These are phyloP conservation scores for Plasmodium vinckei DNA, from an alignment of 169 alveolate species.

Conservation along the genomic window DNA sequence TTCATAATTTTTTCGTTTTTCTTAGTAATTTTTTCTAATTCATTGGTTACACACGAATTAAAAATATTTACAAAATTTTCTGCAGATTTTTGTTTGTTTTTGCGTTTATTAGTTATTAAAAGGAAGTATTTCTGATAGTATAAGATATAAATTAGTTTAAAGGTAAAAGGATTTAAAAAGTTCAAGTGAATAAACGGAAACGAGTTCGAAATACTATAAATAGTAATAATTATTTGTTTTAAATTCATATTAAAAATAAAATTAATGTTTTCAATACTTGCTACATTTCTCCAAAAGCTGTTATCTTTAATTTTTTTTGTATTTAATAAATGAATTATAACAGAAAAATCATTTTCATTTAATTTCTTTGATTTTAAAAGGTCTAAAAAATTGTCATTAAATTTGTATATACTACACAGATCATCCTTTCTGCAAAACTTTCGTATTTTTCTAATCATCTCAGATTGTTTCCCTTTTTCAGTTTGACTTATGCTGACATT, in stretches of 20 bases:
- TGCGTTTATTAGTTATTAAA: constrained; percentile 3
- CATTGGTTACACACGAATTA: too few relatives aligned
- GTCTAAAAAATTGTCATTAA: constrained; percentile 40
- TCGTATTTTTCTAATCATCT: constrained; percentile 44
- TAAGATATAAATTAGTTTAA: constrained; percentile 27
- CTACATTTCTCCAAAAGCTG: constrained; percentile 62
- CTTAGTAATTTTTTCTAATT: not conserved
- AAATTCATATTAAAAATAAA: constrained; percentile 54
- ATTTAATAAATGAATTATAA: constrained; percentile 56
- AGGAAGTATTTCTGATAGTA: constrained; percentile 24
- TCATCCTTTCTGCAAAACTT: constrained; percentile 69
- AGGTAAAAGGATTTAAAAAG: constrained; percentile 43
- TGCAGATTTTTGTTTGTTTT: not conserved
- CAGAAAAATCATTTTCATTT: constrained; percentile 36
- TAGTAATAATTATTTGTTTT: constrained; percentile 50
- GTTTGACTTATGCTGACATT: not conserved
- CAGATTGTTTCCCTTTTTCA: constrained; percentile 29
- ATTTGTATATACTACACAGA: constrained; percentile 60
- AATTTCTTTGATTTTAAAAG: constrained; percentile 39
- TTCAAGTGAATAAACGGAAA: constrained; percentile 13
- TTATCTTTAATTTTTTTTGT: constrained; percentile 38
- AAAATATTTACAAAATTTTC: not conserved
- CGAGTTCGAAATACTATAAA: constrained; percentile 51
- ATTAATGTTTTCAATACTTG: constrained; percentile 27
- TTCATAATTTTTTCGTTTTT: not conserved